A percentile compares a stretch with the other conserved stretches of the same genome.
Evolutionary conservation across 352 stramenopile genomes (phyloP).

Genomic region (Phytophthora hibernalis): DNA sequence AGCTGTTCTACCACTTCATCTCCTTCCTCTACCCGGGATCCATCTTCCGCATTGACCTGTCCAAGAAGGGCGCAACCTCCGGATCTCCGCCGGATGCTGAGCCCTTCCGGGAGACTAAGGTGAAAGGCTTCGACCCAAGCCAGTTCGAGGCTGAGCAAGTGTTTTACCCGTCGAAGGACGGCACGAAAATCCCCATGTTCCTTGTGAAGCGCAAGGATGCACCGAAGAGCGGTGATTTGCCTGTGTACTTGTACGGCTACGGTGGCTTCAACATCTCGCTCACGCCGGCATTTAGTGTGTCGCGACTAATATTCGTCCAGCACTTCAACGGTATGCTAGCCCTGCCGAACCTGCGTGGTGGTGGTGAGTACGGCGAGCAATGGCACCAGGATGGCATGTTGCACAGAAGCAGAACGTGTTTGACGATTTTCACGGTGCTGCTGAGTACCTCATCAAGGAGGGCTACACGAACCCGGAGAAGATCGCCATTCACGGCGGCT

Average conservation of each 20-base stretch:
- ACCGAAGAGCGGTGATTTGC: slow-evolving; percentile 82
- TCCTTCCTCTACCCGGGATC: slow-evolving; percentile 87
- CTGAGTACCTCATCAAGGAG: slow-evolving; percentile 91
- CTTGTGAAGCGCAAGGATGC: slow-evolving; percentile 89
- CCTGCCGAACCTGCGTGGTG: slow-evolving; percentile 94
- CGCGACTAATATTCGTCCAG: slow-evolving; percentile 90
- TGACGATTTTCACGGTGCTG: slow-evolving; percentile 96
- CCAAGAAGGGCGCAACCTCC: slow-evolving; percentile 22
- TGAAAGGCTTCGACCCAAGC: slow-evolving; percentile 83
- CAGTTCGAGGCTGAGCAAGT: slow-evolving; percentile 86
- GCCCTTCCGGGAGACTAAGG: slow-evolving; percentile 82
- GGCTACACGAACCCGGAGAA: slow-evolving; percentile 91
- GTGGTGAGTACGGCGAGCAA: slow-evolving; percentile 92
- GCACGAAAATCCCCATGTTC: slow-evolving; percentile 96
- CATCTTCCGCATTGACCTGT: slow-evolving; percentile 80
- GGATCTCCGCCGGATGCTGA: slow-evolving; percentile 35
- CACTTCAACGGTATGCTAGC: slow-evolving; percentile 93
- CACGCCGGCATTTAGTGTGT: slow-evolving; percentile 89
- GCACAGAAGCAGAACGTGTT: slow-evolving; percentile 94
- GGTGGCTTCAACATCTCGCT: slow-evolving; percentile 97
- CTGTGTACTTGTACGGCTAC: slow-evolving; percentile 95
- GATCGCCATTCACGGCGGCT: slow-evolving; percentile 92
- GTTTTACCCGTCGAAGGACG: slow-evolving; percentile 93
- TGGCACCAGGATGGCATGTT: slow-evolving; percentile 95
- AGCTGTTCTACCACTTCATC: slow-evolving; percentile 92